Percentiles rank a stretch among this genome's conserved stretches.
Conservation (phyloP, 1,284 basidiomycete genomes). For the Papiliotrema terrestris region DNA sequence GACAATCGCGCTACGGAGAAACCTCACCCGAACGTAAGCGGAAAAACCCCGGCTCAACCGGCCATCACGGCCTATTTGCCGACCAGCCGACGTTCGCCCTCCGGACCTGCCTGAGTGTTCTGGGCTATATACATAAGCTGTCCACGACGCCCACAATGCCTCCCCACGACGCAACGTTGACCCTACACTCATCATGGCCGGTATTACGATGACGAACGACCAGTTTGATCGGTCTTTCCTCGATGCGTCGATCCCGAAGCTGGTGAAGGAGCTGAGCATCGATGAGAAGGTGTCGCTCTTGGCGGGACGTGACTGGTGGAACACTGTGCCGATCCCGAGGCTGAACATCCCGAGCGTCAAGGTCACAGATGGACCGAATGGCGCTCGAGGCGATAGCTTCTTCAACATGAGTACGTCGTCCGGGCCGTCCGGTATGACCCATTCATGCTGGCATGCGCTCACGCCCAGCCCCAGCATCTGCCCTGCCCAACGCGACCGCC, state of each 20-base stretch:
- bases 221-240: slow-evolving; percentile 32
- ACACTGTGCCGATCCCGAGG: slow-evolving; percentile 34
- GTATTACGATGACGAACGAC: slow-evolving; percentile 6
- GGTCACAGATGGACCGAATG: slow-evolving; percentile 37
- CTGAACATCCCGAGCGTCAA: slow-evolving; percentile 38
- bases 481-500: slow-evolving; percentile 62
- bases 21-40: too few relatives aligned
- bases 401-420: slow-evolving; percentile 30
- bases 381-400: slow-evolving; percentile 33
- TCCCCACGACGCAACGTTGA: too few relatives aligned
- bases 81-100: too few relatives aligned
- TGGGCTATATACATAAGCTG: too few relatives aligned
- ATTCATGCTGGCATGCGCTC: not conserved
- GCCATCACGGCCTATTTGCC: too few relatives aligned
- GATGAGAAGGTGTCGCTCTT: slow-evolving; percentile 39
- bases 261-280: slow-evolving; percentile 21
- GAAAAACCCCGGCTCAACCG: too few relatives aligned
- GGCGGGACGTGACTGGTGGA: slow-evolving; percentile 35
- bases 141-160: too few relatives aligned
- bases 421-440: not conserved
- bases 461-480: slow-evolving; percentile 55
- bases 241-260: slow-evolving; percentile 17
- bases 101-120: too few relatives aligned
- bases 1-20: too few relatives aligned
- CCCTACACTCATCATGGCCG: too few relatives aligned